These are phyloP conservation scores for Monosporascus cannonballus DNA, from an alignment of 2,329 filamentous ascomycete genomes.

Conservation along the genomic window DNA sequence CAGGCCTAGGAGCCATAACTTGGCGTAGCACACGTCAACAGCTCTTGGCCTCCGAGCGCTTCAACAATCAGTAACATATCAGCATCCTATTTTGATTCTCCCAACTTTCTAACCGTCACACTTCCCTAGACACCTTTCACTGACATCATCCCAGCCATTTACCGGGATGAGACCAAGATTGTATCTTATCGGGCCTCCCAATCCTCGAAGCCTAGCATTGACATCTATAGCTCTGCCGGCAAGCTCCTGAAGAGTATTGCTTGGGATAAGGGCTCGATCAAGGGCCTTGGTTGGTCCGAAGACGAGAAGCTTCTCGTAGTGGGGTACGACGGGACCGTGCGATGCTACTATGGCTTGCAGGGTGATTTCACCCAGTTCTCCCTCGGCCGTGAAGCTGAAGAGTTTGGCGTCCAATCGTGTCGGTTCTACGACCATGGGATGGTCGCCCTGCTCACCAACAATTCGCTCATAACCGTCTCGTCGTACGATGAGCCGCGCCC, in stretches of 20 bases:
- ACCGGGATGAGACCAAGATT: constrained; percentile 82
- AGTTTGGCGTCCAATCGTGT: constrained; percentile 81
- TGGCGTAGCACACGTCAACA: too few relatives aligned
- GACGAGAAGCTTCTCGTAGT: constrained; percentile 88
- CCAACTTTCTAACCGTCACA: not conserved
- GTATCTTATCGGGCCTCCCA: constrained; percentile 69
- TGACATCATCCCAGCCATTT: constrained; percentile 59
- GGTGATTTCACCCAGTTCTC: constrained; percentile 94
- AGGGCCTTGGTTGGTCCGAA: constrained; percentile 91
- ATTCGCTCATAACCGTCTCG: constrained; percentile 78
- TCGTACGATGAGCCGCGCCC: constrained; percentile 88
- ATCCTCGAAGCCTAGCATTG: constrained; percentile 74
- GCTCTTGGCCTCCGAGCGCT: not conserved
- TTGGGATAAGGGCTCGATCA: constrained; percentile 87
- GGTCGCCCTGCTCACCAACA: constrained; percentile 85
- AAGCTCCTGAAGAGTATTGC: constrained; percentile 79
- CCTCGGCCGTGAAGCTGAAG: constrained; percentile 82
- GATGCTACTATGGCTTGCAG: constrained; percentile 87
- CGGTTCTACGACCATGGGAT: constrained; percentile 91
- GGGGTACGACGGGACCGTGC: constrained; percentile 81
- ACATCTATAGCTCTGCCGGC: constrained; percentile 89
- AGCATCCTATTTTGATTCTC: not conserved
- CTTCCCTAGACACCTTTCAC: constrained; percentile 6
- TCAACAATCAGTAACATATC: not conserved
- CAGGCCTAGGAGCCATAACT: too few relatives aligned